These are phyloP conservation scores for Strobilomyces dryophilus DNA, from an alignment of 768 basidiomycete species.

Conservation along the genomic window DNA sequence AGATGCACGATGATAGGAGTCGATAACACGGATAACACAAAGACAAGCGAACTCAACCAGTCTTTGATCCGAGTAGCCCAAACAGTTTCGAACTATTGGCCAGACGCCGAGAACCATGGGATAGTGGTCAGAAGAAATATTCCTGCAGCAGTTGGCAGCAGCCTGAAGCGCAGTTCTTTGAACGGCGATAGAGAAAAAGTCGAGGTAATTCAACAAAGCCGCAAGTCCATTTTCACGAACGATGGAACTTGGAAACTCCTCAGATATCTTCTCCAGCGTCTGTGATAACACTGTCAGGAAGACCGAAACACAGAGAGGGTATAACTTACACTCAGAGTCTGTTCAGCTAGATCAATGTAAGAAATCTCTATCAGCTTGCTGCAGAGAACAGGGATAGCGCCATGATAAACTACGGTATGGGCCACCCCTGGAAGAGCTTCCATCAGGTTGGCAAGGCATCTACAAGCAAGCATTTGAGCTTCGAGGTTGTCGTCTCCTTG, in stretches of 20 bases:
- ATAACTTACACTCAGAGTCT: conserved; percentile 87
- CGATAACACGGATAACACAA: conserved; percentile 91
- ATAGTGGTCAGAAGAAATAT: conserved; percentile 86
- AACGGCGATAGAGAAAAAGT: conserved; percentile 98
- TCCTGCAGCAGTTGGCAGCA: conserved; percentile 94
- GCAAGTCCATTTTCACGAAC: conserved; percentile 93
- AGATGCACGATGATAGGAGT: conserved; percentile 83
- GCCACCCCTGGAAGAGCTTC: conserved; percentile 97
- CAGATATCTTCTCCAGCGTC: conserved; percentile 98
- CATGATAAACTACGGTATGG: conserved; percentile 96
- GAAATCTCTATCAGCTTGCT: conserved; percentile 96
- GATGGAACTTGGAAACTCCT: conserved; percentile 94
- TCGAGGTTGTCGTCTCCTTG: conserved; percentile 87
- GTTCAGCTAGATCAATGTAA: conserved; percentile 97
- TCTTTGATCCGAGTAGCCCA: conserved; percentile 89
- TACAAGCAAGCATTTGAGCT: conserved; percentile 92
- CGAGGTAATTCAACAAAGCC: conserved; percentile 90
- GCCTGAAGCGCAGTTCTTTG: conserved; percentile 96
- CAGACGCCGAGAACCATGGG: conserved; percentile 84
- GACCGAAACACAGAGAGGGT: neutral
- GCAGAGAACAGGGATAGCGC: conserved; percentile 97
- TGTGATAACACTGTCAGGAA: conserved; percentile 32
- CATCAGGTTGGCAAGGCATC: conserved; percentile 97
- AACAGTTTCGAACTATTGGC: conserved; percentile 90
- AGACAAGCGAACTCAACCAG: conserved; percentile 97